phyloP scores from a whole-genome alignment of 2,329 filamentous ascomycete species.

The Botrytis sinoallii region DNA sequence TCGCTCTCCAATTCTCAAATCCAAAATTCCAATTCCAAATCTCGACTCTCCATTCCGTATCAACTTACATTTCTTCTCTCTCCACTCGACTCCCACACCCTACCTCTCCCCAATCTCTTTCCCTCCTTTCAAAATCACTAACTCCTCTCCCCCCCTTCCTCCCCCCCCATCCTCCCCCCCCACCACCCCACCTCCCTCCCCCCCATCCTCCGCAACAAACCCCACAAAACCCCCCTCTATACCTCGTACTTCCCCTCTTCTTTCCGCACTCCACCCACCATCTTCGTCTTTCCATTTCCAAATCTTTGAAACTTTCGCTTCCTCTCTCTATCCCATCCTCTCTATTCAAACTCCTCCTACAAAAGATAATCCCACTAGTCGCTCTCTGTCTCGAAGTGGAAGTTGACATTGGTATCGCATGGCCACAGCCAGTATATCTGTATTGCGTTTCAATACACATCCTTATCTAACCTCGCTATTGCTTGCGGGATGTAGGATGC shows the following conservation, averaged over 20 bases:
- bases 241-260: not conserved
- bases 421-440: not conserved
- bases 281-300: not conserved
- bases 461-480: not conserved
- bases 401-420: not conserved
- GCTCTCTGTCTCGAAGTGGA: not conserved
- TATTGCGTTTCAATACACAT: not conserved
- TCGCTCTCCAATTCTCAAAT: not conserved
- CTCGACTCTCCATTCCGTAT: rapidly evolving
- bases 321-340: not conserved
- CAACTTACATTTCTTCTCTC: not conserved
- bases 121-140: rapidly evolving
- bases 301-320: too few relatives aligned
- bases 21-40: not conserved
- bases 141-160: not conserved
- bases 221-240: not conserved
- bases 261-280: not conserved
- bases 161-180: not conserved
- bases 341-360: not conserved
- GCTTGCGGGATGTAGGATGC: not conserved
- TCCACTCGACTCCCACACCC: too few relatives aligned
- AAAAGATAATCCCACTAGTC: not conserved
- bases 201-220: not conserved
- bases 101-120: not conserved
- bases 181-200: not conserved